Conservation (phyloP, 441 rosid genomes). For the Adansonia madagascariensis region DNA sequence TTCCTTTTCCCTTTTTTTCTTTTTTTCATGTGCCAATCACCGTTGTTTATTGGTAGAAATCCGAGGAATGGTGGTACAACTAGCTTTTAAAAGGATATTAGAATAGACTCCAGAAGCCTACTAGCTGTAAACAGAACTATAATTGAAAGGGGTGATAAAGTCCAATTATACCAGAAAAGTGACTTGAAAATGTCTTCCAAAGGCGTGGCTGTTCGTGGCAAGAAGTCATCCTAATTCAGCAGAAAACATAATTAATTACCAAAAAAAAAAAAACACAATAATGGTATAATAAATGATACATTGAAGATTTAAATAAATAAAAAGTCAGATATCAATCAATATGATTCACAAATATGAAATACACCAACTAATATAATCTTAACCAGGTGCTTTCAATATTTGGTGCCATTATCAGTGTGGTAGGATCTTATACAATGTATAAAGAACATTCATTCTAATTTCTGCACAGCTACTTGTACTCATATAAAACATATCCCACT, state of each 20-base stretch:
- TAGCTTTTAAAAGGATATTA: neutral
- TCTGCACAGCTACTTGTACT: neutral
- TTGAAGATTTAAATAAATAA: neutral
- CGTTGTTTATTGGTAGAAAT: neutral
- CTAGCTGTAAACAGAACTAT: slow-evolving; percentile 6
- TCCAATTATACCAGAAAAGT: slow-evolving; percentile 74
- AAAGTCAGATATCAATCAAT: neutral
- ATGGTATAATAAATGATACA: neutral
- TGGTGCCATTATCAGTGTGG: neutral
- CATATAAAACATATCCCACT: neutral
- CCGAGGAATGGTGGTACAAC: neutral
- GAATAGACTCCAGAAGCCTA: slow-evolving; percentile 9
- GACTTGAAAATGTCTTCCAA: slow-evolving; percentile 96
- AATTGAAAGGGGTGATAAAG: slow-evolving; percentile 10
- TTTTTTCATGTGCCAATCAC: neutral
- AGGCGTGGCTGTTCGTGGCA: slow-evolving; percentile 92
- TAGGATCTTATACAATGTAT: neutral
- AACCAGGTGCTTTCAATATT: slow-evolving; percentile 4
- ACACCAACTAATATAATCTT: neutral
- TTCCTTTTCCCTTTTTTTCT: neutral
- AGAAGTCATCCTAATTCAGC: slow-evolving; percentile 83
- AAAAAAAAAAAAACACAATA: neutral
- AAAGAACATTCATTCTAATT: neutral
- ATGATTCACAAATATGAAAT: neutral
- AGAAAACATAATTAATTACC: slow-evolving; percentile 27